Percentiles rank a stretch among this genome's conserved stretches.
phyloP scores from a whole-genome alignment of 192 early-diverging fungal species.

The Spinellus fusiger region DNA sequence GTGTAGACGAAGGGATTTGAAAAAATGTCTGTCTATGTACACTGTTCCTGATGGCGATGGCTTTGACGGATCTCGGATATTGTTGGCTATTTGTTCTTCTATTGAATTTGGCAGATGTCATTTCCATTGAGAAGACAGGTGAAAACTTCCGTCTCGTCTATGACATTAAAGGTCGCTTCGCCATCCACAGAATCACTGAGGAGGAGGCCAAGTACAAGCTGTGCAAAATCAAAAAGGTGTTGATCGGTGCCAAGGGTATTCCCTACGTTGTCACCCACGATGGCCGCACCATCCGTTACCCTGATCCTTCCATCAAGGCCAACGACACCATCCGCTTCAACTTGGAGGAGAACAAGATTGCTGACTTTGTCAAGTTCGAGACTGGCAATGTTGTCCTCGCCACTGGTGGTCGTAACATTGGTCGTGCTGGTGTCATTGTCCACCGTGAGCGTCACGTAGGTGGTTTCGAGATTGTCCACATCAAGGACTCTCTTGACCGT shows the following conservation, averaged over 20 bases:
- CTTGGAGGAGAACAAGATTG: conserved; percentile 89
- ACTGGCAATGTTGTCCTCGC: conserved; percentile 95
- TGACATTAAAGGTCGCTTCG: conserved; percentile 99
- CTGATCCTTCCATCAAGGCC: conserved; percentile 98
- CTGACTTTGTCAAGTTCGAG: conserved; percentile 96
- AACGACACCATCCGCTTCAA: conserved; percentile 99
- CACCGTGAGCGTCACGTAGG: conserved; percentile 96
- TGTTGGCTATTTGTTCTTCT: conserved; percentile 11
- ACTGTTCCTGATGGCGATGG: conserved; percentile 14
- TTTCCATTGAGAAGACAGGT: conserved; percentile 92
- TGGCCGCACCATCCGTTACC: conserved; percentile 99
- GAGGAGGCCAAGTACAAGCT: conserved; percentile 99
- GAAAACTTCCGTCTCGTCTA: conserved; percentile 99
- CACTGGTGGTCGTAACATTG: conserved; percentile 98
- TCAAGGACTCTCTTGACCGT: conserved; percentile 95
- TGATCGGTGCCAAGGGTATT: conserved; percentile 93
- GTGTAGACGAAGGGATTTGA: not conserved
- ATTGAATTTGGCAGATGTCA: conserved; percentile 60
- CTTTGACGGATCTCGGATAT: conserved; percentile 31
- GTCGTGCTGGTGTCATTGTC: conserved; percentile 94
- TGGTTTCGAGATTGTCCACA: conserved; percentile 98
- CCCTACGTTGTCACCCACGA: conserved; percentile 98
- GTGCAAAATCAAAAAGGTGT: conserved; percentile 94
- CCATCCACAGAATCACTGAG: conserved; percentile 97
- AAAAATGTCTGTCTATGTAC: not conserved